These are phyloP conservation scores for Excoecaria cochinchinensis DNA, from an alignment of 345 rosid genomes.

Conservation along the genomic window DNA sequence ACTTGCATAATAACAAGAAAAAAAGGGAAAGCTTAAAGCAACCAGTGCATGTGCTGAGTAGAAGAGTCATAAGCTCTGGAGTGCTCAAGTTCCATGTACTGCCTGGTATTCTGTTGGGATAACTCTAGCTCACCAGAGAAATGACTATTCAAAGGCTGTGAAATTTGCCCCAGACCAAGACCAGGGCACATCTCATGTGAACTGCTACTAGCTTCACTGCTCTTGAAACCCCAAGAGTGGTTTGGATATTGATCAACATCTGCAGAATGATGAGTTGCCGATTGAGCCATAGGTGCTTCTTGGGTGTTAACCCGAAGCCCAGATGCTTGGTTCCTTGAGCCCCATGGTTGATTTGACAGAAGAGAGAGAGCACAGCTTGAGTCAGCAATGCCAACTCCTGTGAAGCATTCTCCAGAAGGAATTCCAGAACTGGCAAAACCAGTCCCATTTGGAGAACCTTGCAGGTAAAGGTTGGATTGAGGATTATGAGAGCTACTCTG, in stretches of 20 bases:
- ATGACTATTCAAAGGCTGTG: conserved; percentile 41
- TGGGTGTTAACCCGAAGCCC: conserved; percentile 42
- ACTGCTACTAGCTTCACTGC: conserved; percentile 35
- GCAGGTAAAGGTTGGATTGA: conserved; percentile 47
- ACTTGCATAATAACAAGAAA: background rate
- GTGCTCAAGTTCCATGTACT: conserved; percentile 54
- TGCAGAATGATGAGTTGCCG: conserved; percentile 42
- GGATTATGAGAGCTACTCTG: conserved; percentile 47
- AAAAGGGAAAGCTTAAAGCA: conserved; percentile 38
- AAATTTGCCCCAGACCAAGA: conserved; percentile 50
- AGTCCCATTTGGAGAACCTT: conserved; percentile 46
- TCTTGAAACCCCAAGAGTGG: conserved; percentile 58
- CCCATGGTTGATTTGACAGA: conserved; percentile 95
- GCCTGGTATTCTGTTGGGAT: conserved; percentile 55
- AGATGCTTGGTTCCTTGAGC: conserved; percentile 40
- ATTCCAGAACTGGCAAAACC: conserved; percentile 50
- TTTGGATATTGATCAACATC: conserved; percentile 44
- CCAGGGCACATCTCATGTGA: conserved; percentile 42
- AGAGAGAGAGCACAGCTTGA: conserved; percentile 99
- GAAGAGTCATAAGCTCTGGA: conserved; percentile 56
- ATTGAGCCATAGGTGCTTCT: conserved; percentile 48
- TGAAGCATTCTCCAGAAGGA: conserved; percentile 63
- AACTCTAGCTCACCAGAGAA: conserved; percentile 50
- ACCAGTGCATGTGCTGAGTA: conserved; percentile 65
- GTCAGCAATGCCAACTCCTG: conserved; percentile 48